phyloP scores from a whole-genome alignment of 768 basidiomycete species.

The Calocera cornea region DNA sequence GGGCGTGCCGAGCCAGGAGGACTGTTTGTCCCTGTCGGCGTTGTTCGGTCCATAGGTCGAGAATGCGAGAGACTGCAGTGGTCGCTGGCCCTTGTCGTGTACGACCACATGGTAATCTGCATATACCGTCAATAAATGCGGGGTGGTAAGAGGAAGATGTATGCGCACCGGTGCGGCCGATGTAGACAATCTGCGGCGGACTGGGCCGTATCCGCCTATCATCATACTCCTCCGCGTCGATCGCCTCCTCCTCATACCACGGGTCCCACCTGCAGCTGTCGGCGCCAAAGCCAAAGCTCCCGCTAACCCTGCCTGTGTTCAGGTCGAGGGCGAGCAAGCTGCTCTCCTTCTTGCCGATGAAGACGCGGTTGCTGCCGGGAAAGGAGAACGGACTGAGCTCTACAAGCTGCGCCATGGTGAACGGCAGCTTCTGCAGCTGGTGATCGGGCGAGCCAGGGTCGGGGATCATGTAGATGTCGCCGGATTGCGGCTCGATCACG shows the following conservation, averaged over 20 bases:
- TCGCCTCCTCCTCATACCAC: constrained; percentile 4
- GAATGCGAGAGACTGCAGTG: constrained; percentile 70
- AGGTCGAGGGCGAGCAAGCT: constrained; percentile 38
- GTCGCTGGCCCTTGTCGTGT: constrained; percentile 35
- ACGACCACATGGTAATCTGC: constrained; percentile 86
- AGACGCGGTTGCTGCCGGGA: constrained; percentile 50
- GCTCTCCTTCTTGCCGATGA: constrained; percentile 85
- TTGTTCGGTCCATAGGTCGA: constrained; percentile 90
- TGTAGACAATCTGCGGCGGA: constrained; percentile 31
- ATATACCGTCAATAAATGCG: background rate
- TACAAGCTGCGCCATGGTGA: constrained; percentile 86
- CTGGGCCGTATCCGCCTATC: background rate
- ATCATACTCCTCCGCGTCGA: background rate
- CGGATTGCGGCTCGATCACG: constrained; percentile 89
- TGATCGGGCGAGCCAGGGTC: constrained; percentile 35
- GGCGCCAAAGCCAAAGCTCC: constrained; percentile 18
- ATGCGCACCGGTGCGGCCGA: constrained; percentile 50
- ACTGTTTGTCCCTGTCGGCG: constrained; percentile 59
- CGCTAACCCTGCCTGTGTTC: constrained; percentile 23
- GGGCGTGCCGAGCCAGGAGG: constrained; percentile 57
- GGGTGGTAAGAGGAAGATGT: background rate
- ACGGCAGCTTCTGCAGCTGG: constrained; percentile 73
- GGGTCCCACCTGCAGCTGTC: constrained; percentile 14
- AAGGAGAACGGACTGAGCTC: constrained; percentile 78
- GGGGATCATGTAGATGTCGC: constrained; percentile 79